phyloP scores from a whole-genome alignment of 1,284 basidiomycete genomes.

The Sanghuangporus sanghuang region DNA sequence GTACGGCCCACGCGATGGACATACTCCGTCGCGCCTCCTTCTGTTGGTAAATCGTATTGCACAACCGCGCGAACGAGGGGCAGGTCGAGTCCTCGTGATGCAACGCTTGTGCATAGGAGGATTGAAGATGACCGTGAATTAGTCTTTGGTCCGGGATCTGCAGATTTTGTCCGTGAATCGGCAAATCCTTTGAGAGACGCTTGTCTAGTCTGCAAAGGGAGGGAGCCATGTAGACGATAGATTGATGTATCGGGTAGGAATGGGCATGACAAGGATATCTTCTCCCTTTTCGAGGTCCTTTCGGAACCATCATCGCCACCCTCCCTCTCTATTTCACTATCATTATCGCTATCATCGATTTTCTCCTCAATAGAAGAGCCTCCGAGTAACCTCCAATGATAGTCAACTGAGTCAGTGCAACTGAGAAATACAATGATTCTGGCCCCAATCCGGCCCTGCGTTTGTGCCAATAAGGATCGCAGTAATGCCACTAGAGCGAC shows the following conservation, averaged over 20 bases:
- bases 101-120: slow-evolving; percentile 94
- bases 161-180: slow-evolving; percentile 30
- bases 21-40: slow-evolving; percentile 95
- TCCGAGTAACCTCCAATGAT: slow-evolving; percentile 89
- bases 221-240: slow-evolving; percentile 92
- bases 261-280: slow-evolving; percentile 58
- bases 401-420: slow-evolving; percentile 97
- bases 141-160: slow-evolving; percentile 24
- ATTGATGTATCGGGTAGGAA: slow-evolving; percentile 81
- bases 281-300: slow-evolving; percentile 30
- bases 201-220: slow-evolving; percentile 79
- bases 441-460: slow-evolving; percentile 42
- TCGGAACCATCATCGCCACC: slow-evolving; percentile 20
- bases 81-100: slow-evolving; percentile 95
- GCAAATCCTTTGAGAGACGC: slow-evolving; percentile 83
- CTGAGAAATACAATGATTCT: slow-evolving; percentile 94
- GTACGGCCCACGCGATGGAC: slow-evolving; percentile 96
- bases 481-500: slow-evolving; percentile 88
- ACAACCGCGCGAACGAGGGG: slow-evolving; percentile 93
- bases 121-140: slow-evolving; percentile 51
- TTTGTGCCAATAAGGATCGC: slow-evolving; percentile 66
- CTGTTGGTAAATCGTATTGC: slow-evolving; percentile 96
- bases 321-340: slow-evolving; percentile 25
- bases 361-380: slow-evolving; percentile 65
- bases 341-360: slow-evolving; percentile 27